phyloP scores from a whole-genome alignment of 176 grass and related monocot species.

The Zea luxurians region DNA sequence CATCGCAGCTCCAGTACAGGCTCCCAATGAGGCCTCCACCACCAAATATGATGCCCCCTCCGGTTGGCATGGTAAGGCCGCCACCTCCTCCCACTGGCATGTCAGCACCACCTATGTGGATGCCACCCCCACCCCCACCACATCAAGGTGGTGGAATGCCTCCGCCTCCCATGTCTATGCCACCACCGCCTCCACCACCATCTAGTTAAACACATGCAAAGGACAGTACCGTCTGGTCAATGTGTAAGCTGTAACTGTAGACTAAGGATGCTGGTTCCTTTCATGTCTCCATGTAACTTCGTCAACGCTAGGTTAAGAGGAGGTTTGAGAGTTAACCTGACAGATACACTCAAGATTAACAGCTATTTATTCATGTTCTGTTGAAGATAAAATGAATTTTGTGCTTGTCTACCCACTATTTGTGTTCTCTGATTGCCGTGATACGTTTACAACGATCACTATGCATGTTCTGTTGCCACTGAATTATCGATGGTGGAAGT shows the following conservation, averaged over 20 bases:
- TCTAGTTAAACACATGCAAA: conserved; percentile 39
- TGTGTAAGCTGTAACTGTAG: conserved; percentile 37
- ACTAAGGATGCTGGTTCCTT: conserved; percentile 34
- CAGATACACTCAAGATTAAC: conserved; percentile 23
- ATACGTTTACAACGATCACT: background rate
- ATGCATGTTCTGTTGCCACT: background rate
- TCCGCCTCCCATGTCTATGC: conserved; percentile 57
- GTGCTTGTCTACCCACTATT: background rate
- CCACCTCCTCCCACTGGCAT: conserved; percentile 48
- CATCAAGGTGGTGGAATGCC: conserved; percentile 55
- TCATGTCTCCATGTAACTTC: conserved; percentile 37
- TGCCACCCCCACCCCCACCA: conserved; percentile 58
- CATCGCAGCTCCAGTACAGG: conserved; percentile 49
- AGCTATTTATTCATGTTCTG: conserved; percentile 6
- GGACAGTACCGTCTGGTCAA: background rate
- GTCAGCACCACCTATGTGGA: conserved; percentile 64
- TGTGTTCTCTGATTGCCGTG: background rate
- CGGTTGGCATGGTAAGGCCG: conserved; percentile 70
- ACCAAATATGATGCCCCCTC: conserved; percentile 71
- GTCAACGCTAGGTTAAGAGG: conserved; percentile 2
- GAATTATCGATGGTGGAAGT: background rate
- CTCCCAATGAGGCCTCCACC: conserved; percentile 46
- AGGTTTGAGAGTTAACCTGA: conserved; percentile 14
- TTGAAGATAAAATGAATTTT: conserved; percentile 36
- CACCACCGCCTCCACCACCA: conserved; percentile 34